A percentile compares a stretch with the other conserved stretches of the same genome.
Evolutionary conservation across 805 yeast genomes (phyloP).

Genomic region (Saccharomycopsis oosterbeekiorum): DNA sequence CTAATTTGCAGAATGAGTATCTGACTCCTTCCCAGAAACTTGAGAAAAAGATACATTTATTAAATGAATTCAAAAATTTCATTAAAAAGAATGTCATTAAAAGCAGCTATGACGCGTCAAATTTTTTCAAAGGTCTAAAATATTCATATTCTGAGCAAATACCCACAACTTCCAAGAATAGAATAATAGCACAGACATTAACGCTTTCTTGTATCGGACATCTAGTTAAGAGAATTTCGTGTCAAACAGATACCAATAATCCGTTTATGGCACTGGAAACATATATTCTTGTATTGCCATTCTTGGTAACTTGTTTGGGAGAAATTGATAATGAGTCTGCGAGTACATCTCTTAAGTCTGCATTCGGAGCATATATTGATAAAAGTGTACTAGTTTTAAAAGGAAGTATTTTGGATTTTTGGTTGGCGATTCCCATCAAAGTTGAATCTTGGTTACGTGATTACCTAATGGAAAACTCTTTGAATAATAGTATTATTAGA

Average conservation of each 20-base stretch:
- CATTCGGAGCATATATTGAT: background rate
- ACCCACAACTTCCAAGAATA: background rate
- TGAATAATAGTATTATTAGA: slow-evolving; percentile 21
- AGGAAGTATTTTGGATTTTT: slow-evolving; percentile 25
- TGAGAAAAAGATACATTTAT: background rate
- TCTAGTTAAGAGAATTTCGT: slow-evolving; percentile 9
- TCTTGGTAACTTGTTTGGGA: slow-evolving; percentile 3
- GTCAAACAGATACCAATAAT: slow-evolving; percentile 7
- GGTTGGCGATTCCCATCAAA: slow-evolving; percentile 29
- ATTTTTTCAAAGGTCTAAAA: slow-evolving; percentile 1
- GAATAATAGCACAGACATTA: background rate
- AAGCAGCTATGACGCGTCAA: slow-evolving; percentile 4
- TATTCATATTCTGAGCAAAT: background rate
- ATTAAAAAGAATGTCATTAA: slow-evolving; percentile 10
- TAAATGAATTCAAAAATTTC: slow-evolving; percentile 6
- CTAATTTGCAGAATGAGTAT: background rate
- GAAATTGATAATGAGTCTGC: background rate
- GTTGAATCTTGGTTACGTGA: slow-evolving; percentile 26
- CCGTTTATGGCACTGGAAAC: slow-evolving; percentile 4
- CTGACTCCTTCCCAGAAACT: background rate
- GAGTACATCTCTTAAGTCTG: background rate
- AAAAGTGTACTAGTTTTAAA: background rate
- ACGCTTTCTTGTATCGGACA: slow-evolving; percentile 10
- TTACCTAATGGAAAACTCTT: slow-evolving; percentile 23
- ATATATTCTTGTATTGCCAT: slow-evolving; percentile 3